Evolutionary conservation across 225 moss, liverwort and hornwort species (phyloP), one percentile per base, ranked within the genome.

Genomic region (Straminergon stramineum): DNA sequence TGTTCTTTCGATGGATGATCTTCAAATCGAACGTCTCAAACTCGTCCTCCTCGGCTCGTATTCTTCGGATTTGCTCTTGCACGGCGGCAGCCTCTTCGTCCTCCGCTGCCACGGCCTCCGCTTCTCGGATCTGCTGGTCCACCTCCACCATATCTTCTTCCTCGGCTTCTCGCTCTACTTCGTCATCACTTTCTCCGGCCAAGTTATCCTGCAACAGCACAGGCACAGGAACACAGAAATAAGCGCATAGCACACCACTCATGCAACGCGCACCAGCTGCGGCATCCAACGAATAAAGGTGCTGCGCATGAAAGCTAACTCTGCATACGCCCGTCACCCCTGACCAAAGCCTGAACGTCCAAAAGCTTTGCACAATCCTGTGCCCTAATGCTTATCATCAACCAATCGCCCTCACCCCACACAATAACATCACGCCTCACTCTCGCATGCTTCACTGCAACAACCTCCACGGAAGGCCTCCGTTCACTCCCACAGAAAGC

Each of bases 21-120:
- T 99, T 99, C 79, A 99, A 92, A 86, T 97, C 95, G 87, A 99
- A 99, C 61, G 96, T 99, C 91, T 99, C 99, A 79, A 99, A 99
- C 65, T 99, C 99, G 85, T 99, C 97, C 88, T 97, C 99, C 91
- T 99, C 99, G 62, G 97, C 97, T 91, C 95, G 93, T 89, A 99
- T 97, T 94, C 97, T 97, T 63, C 96, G 95, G 81, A 97, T 97
- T 81, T 99, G 99, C 88, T 97, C 99, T 87, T 99, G 99, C 71
- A 99, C 97, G 62, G 99, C 99, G 85, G 97, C 99, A 43, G 96
- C 99, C 89, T 96, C 97, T 90, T 97, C 97, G 71, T 95, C 96
- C 89, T 98, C 98, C 48, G 98, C 97, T 90, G 97, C 97, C 55
- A 97, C 96, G 58, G 92, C 96, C 91, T 96, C 99, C 53, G 96